Evolutionary conservation across 306 rosid species (phyloP).

Genomic region (Mucuna pruriens): DNA sequence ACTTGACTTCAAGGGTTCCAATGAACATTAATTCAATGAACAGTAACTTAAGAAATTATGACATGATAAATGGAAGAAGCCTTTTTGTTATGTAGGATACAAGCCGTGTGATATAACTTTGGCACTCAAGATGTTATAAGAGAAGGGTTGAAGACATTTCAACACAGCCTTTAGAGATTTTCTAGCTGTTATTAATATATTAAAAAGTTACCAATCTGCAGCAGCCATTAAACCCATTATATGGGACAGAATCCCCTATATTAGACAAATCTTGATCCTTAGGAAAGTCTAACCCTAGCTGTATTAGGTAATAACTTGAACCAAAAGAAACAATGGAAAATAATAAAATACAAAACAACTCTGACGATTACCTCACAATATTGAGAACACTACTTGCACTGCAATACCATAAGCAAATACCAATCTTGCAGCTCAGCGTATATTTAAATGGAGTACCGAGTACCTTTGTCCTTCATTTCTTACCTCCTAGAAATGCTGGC

Average conservation of each 20-base stretch:
- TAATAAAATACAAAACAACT: background rate
- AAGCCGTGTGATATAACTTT: background rate
- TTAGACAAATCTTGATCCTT: background rate
- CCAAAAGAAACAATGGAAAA: background rate
- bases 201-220: background rate
- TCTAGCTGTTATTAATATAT: background rate
- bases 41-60: background rate
- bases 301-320: background rate
- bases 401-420: background rate
- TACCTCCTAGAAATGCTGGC: background rate
- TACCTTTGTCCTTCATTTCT: background rate
- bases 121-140: background rate
- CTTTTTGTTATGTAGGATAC: background rate
- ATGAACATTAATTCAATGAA: too few species aligned
- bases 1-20: background rate
- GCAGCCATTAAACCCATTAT: background rate
- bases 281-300: background rate
- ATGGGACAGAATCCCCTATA: background rate
- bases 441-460: background rate
- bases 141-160: background rate
- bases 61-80: background rate
- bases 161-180: background rate
- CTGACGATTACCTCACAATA: background rate
- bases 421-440: background rate
- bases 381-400: background rate